Evolutionary conservation across 352 stramenopile species (phyloP), one percentile per base, ranked within the genome.

Genomic region (Plasmopara halstedii): DNA sequence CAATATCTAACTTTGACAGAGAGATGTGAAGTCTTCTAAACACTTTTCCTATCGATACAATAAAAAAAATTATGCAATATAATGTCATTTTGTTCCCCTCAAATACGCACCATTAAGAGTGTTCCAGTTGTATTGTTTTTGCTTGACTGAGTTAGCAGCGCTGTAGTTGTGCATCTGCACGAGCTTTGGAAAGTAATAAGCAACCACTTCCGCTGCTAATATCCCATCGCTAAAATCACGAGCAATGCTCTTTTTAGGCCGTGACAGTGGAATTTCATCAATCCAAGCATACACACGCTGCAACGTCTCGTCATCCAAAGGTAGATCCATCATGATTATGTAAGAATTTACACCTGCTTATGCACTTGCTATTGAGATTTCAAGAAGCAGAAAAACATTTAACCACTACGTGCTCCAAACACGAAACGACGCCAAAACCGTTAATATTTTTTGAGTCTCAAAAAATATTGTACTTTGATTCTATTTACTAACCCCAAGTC

Each of bases 111-210:
- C 73, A 56, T 97, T 97, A 25, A 98, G 69, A 25, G 94, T 98
- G 44, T 88, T 90, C 86, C 89, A 97, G 61, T 98, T 98, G 71
- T 98, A 97, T 42, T 97, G 68, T 66, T 98, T 98, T 58, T 98
- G 93, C 37, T 73, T 74, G 41, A 93, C 64, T 19, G 83, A 89
- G 62, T 97, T 98, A 8, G 90, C 90, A 5, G 89, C 61, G 46
- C 77, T 90, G 75, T 98, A 98, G 67, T 98, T 98, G 70, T 98
- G 94, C 65, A 98, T 83, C 53, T 98, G 85, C 32, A 98, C 94
- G 36, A 97, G 53, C 57, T 95, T 94, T 20, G 94, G 94, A 52
- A 97, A 97, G 69, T 97, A 98, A 53, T 94, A 93, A 9, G 83
- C 78, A 19, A 98, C 67, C n/a, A 97, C 85, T 48, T 97, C 88